phyloP scores from a whole-genome alignment of 2,329 filamentous ascomycete genomes.

The Chaetomiaceae sp. region DNA sequence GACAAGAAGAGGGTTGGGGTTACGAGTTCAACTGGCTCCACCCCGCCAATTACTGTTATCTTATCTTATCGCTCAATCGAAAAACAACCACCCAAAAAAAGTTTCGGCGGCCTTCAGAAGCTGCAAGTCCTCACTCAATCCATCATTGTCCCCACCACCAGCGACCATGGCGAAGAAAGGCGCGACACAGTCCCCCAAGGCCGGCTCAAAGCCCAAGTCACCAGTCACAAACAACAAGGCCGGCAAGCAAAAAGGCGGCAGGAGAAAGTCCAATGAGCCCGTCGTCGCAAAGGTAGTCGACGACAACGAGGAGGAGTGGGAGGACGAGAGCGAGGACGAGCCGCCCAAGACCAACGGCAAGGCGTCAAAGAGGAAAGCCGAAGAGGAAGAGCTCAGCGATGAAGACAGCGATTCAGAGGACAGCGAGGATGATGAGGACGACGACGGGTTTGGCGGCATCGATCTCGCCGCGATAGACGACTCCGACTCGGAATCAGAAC shows the following conservation, averaged over 20 bases:
- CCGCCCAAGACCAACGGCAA: slow-evolving; percentile 22
- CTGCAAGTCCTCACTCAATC: slow-evolving; percentile 13
- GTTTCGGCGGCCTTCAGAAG: slow-evolving; percentile 13
- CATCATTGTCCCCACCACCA: slow-evolving; percentile 18
- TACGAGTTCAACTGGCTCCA: background rate
- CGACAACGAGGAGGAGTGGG: slow-evolving; percentile 36
- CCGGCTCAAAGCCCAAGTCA: slow-evolving; percentile 14
- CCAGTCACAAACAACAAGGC: slow-evolving; percentile 9
- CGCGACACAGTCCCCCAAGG: slow-evolving; percentile 17
- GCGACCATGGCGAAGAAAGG: slow-evolving; percentile 24
- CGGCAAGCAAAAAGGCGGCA: slow-evolving; percentile 15
- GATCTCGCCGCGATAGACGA: slow-evolving; percentile 56
- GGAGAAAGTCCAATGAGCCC: slow-evolving; percentile 24
- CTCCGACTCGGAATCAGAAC: slow-evolving; percentile 60
- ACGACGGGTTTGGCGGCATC: slow-evolving; percentile 35
- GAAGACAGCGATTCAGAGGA: slow-evolving; percentile 35
- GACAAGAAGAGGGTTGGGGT: slow-evolving; percentile 7
- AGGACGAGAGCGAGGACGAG: slow-evolving; percentile 37
- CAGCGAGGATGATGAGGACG: slow-evolving; percentile 29
- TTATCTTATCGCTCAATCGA: slow-evolving; percentile 25
- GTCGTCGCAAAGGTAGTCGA: slow-evolving; percentile 25
- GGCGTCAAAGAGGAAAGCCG: slow-evolving; percentile 26
- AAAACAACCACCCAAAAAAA: slow-evolving; percentile 18
- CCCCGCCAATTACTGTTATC: background rate
- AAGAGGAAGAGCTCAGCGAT: slow-evolving; percentile 28